A percentile compares a stretch with the other conserved stretches of the same genome.
phyloP scores from a whole-genome alignment of 225 moss, liverwort and hornwort species.

The Physcomitrellopsis africana region DNA sequence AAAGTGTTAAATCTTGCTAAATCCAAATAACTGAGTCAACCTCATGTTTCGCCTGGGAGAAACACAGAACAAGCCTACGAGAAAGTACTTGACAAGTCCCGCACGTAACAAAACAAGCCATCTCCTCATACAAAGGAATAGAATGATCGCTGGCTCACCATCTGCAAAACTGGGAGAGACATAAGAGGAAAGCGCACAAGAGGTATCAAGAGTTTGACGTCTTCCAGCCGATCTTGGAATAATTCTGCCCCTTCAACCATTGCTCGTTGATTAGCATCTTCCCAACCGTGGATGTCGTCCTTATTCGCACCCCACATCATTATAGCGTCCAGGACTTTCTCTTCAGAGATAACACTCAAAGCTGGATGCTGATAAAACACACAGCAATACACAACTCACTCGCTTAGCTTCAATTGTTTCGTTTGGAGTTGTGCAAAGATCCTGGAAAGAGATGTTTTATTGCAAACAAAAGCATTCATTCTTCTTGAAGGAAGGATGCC shows the following conservation, averaged over 20 bases:
- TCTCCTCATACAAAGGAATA: slow-evolving; percentile 27
- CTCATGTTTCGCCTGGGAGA: slow-evolving; percentile 23
- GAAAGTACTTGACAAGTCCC: slow-evolving; percentile 20
- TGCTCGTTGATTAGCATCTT: slow-evolving; percentile 57
- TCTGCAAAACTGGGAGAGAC: slow-evolving; percentile 64
- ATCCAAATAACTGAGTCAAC: slow-evolving; percentile 22
- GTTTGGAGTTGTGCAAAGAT: neutral
- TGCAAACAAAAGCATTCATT: neutral
- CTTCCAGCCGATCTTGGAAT: slow-evolving; percentile 61
- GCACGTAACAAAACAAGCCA: slow-evolving; percentile 21
- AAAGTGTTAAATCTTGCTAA: slow-evolving; percentile 8
- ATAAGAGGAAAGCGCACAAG: slow-evolving; percentile 88
- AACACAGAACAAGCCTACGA: slow-evolving; percentile 25
- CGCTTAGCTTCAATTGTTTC: slow-evolving; percentile 6
- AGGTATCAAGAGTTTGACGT: slow-evolving; percentile 72
- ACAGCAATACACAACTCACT: slow-evolving; percentile 21
- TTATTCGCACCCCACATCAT: slow-evolving; percentile 82
- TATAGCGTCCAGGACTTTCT: slow-evolving; percentile 86
- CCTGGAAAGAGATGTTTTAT: neutral
- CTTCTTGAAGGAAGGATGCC: slow-evolving; percentile 1
- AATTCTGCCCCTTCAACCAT: slow-evolving; percentile 33
- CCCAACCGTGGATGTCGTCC: slow-evolving; percentile 68
- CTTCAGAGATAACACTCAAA: slow-evolving; percentile 86
- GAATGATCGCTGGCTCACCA: slow-evolving; percentile 58
- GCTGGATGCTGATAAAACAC: slow-evolving; percentile 69